These are phyloP conservation scores for Abrus precatorius DNA, from an alignment of 306 rosid species.

Conservation along the genomic window DNA sequence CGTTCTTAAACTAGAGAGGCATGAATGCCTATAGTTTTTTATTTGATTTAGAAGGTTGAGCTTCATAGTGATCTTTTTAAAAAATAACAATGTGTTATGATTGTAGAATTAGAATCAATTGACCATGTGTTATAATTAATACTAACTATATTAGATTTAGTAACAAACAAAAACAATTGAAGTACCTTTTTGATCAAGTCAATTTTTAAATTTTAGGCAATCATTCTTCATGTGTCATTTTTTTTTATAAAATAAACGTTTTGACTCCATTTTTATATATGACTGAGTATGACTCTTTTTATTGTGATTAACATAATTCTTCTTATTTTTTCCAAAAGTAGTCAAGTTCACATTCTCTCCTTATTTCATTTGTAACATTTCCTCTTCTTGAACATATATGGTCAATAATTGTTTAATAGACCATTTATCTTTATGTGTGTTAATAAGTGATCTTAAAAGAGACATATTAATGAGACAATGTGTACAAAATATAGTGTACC, in stretches of 20 bases:
- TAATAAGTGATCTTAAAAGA: too few species aligned
- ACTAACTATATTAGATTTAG: not conserved
- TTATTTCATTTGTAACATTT: not conserved
- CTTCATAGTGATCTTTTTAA: too few species aligned
- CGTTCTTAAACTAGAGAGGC: too few species aligned
- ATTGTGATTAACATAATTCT: not conserved
- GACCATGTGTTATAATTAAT: not conserved
- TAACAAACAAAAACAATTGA: too few species aligned
- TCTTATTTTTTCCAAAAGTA: not conserved
- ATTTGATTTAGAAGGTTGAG: too few species aligned
- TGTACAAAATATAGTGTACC: too few species aligned
- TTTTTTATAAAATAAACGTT: not conserved
- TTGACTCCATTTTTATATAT: not conserved
- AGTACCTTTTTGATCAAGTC: not conserved
- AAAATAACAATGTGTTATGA: too few species aligned
- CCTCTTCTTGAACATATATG: not conserved
- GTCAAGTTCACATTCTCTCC: not conserved
- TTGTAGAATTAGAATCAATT: not conserved
- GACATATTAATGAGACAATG: too few species aligned
- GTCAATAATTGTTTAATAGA: not conserved
- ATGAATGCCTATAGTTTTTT: too few species aligned
- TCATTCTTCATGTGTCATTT: not conserved
- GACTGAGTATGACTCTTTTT: not conserved
- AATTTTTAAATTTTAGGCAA: not conserved
- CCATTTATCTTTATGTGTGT: not conserved